Conservation (phyloP, 1,284 basidiomycete species). For the Malassezia dermatis region DNA sequence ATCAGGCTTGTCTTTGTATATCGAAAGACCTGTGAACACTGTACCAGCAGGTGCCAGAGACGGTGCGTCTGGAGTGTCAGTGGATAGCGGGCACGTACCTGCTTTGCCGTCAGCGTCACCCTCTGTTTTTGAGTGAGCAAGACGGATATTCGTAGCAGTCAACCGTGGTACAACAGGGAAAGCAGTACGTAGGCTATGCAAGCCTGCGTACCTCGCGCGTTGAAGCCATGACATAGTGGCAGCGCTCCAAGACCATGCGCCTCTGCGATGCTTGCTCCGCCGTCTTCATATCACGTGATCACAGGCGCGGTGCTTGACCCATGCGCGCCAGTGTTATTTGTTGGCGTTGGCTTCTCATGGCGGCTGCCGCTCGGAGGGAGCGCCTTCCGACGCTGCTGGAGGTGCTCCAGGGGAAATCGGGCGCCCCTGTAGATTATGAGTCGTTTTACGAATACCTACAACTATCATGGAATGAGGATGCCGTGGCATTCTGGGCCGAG, state of each 20-base stretch:
- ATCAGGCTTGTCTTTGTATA: constrained; percentile 70
- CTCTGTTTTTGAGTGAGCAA: background rate
- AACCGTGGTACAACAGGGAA: background rate
- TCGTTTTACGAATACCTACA: constrained; percentile 70
- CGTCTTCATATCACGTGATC: constrained; percentile 11
- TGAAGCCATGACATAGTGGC: constrained; percentile 1
- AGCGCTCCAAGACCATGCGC: background rate
- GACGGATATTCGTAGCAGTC: background rate
- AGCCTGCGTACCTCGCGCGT: background rate
- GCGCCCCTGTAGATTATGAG: constrained; percentile 90
- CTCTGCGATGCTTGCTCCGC: background rate
- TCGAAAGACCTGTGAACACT: constrained; percentile 66
- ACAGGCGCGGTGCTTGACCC: background rate
- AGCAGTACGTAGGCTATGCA: background rate
- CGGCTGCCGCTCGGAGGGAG: constrained; percentile 19
- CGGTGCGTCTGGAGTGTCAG: constrained; percentile 12
- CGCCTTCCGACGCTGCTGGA: constrained; percentile 49
- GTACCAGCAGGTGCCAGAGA: constrained; percentile 54
- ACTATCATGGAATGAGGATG: constrained; percentile 84
- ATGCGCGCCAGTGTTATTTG: background rate
- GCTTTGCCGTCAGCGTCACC: background rate
- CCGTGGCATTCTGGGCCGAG: constrained; percentile 96
- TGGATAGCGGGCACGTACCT: background rate
- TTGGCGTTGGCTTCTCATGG: background rate
- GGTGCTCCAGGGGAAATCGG: constrained; percentile 53